Evolutionary conservation across 192 early-diverging fungal species (phyloP).

Genomic region (Coemansia sp.): DNA sequence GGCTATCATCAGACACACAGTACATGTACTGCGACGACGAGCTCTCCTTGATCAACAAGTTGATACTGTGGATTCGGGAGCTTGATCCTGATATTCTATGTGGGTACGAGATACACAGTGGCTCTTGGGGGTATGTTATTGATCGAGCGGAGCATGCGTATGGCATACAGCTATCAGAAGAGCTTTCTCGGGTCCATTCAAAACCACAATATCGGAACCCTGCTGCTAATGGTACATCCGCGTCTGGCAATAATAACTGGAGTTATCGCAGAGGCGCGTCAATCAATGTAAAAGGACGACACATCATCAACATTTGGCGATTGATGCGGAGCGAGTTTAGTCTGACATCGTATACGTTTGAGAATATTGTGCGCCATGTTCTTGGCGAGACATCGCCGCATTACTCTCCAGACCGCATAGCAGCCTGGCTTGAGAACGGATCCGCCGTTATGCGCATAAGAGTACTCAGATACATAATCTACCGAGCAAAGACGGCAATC

Average conservation of each 20-base stretch:
- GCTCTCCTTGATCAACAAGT: conserved; percentile 53
- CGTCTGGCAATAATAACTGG: conserved; percentile 41
- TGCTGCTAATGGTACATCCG: background rate
- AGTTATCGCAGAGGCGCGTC: conserved; percentile 62
- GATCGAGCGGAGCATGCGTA: conserved; percentile 55
- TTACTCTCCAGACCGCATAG: conserved; percentile 57
- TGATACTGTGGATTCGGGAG: conserved; percentile 56
- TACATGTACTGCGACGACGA: conserved; percentile 54
- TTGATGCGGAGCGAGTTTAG: conserved; percentile 74
- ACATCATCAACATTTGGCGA: conserved; percentile 88
- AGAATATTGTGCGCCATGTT: conserved; percentile 69
- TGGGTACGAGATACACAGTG: conserved; percentile 82
- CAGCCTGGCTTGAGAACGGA: conserved; percentile 62
- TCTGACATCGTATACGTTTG: conserved; percentile 75
- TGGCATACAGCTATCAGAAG: conserved; percentile 41
- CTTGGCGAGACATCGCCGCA: conserved; percentile 71
- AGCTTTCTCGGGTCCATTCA: conserved; percentile 52
- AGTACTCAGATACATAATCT: conserved; percentile 63
- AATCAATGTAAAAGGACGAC: conserved; percentile 67
- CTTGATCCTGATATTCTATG: conserved; percentile 84
- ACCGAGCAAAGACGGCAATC: conserved; percentile 63
- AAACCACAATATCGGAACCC: background rate
- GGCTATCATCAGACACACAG: conserved; percentile 23
- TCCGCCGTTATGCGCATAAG: conserved; percentile 56
- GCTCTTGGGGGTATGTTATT: conserved; percentile 89